Percentiles rank a stretch among this genome's conserved stretches.
Evolutionary conservation across 805 yeast species (phyloP).

Genomic region (Kuraishia piskuri): DNA sequence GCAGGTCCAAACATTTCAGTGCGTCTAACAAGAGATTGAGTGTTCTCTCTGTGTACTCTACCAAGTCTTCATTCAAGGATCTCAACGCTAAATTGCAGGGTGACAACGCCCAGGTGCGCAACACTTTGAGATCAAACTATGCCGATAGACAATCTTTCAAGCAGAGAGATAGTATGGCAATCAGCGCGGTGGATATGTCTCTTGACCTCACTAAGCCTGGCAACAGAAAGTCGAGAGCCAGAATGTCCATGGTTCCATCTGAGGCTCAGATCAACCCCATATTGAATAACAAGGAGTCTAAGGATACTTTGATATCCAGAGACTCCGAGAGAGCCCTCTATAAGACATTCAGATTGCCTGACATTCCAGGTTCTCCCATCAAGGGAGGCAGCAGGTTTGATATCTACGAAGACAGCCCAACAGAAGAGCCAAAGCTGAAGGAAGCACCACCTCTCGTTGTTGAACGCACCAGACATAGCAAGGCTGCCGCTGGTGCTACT

Average conservation of each 20-base stretch:
- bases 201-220: slow-evolving; percentile 5
- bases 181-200: slow-evolving; percentile 16
- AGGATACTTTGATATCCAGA: slow-evolving; percentile 34
- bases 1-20: slow-evolving; percentile 56
- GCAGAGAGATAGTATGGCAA: slow-evolving; percentile 14
- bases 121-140: background rate
- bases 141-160: slow-evolving; percentile 1
- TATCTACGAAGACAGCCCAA: slow-evolving; percentile 4
- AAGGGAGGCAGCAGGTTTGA: slow-evolving; percentile 14
- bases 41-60: slow-evolving; percentile 64
- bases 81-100: slow-evolving; percentile 34
- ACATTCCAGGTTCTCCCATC: slow-evolving; percentile 30
- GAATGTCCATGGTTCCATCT: slow-evolving; percentile 12
- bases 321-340: slow-evolving; percentile 28
- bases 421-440: background rate
- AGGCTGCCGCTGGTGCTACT: background rate
- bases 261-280: slow-evolving; percentile 9
- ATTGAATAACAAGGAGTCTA: slow-evolving; percentile 17
- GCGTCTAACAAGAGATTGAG: slow-evolving; percentile 60
- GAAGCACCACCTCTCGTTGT: background rate
- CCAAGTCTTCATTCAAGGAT: slow-evolving; percentile 56
- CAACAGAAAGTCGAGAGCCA: slow-evolving; percentile 21
- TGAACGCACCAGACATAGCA: background rate
- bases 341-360: slow-evolving; percentile 41
- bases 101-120: background rate